Base-by-base conservation (phyloP, 257 asterid genomes). In the Gentiana macrophylla region DNA sequence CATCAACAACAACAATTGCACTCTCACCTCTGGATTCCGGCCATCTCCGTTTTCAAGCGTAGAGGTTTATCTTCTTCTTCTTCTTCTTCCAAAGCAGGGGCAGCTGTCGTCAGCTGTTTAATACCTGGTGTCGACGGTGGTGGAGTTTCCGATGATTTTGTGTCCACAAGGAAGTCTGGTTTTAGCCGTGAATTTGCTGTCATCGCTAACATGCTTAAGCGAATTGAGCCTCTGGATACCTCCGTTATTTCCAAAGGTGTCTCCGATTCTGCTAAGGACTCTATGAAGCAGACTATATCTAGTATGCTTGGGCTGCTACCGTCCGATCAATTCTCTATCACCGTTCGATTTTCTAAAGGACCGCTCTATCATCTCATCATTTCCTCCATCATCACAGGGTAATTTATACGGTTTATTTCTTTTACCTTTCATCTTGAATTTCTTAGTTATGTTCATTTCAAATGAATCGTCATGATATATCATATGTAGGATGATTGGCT, bases 241-340 rank as follows among this genome's bases (percentile, higher is more conserved):
- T 83, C 97, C 61, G 74, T 83, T 57, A 79, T 91, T 13, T 67
- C 90, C 32, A 84, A 84, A 71, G 97, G 95, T 37, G 94, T 91
- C 46, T 87, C 98, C 5, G 88, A 80, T 44, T 79, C 88, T 9
- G 93, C 98, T 1, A 91, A 91, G 86, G 97, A 88, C 61, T 85
- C 98, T 24, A 92, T 92, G 97, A 92, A 92, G 80, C 97, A 92
- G 86, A 88, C 98, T 57, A 85, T 92, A 43, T 88, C 98, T 2
- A 78, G 94, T 56, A 92, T 92, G 98, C 84, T 92, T 41, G 98
- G 98, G n/a, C 78, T 92, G 75, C 76, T 92, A 64, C 98, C 98
- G 4, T 92, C 98, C 8, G 94, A 92, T 78, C 96, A 82, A 64
- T 92, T 88, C 50, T 56, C 94, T 8, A 91, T 92, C 50, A 72